Conservation (phyloP, 116 monocot genomes). For the Posidonia oceanica region DNA sequence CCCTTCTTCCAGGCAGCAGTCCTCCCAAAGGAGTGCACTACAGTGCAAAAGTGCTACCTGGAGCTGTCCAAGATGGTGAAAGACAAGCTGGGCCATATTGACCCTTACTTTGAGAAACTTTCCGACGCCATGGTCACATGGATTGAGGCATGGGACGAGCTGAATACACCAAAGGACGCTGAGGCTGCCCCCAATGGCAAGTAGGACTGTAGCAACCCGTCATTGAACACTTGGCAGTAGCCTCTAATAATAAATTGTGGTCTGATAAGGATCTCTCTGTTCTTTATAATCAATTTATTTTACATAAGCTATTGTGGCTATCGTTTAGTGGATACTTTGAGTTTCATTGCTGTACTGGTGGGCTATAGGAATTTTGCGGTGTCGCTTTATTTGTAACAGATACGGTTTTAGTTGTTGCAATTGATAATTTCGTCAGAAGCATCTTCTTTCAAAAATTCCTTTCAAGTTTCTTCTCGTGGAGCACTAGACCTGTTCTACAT, state of each 20-base stretch:
- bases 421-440: neutral
- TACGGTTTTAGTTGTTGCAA: neutral
- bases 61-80: slow-evolving; percentile 30
- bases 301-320: neutral
- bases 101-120: slow-evolving; percentile 34
- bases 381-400: neutral
- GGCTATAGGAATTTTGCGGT: neutral
- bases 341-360: too few species aligned
- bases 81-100: slow-evolving; percentile 24
- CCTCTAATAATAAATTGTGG: neutral
- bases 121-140: slow-evolving; percentile 33
- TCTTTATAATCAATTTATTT: neutral
- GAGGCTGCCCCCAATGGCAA: slow-evolving; percentile 2
- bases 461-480: neutral
- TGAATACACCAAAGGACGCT: slow-evolving; percentile 12
- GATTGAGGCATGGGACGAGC: slow-evolving; percentile 40
- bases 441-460: neutral
- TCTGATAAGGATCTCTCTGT: neutral
- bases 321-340: too few species aligned
- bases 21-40: slow-evolving; percentile 32
- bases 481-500: too few species aligned
- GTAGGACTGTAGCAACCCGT: neutral
- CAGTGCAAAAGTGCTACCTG: slow-evolving; percentile 28
- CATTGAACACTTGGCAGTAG: neutral
- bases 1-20: slow-evolving; percentile 28